A percentile compares a stretch with the other conserved stretches of the same genome.
Conservation (phyloP, 176 grass and related monocot species). For the Melocanna baccifera region DNA sequence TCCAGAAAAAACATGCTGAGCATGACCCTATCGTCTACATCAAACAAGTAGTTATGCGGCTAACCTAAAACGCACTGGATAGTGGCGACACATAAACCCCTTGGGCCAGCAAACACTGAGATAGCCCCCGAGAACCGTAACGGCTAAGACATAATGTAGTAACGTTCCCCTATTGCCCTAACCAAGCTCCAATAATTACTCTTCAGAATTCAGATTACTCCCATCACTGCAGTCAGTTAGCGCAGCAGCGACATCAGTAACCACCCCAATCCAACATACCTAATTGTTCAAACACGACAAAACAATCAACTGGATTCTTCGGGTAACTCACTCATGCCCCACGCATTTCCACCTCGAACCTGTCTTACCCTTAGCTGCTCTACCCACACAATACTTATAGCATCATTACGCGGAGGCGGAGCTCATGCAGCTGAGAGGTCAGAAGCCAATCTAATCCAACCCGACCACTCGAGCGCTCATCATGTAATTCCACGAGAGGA, state of each 20-base stretch:
- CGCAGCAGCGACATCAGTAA: background rate
- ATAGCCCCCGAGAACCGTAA: background rate
- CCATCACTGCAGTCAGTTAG: background rate
- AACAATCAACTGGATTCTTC: background rate
- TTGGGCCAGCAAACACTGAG: background rate
- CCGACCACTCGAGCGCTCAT: background rate
- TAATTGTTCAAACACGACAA: background rate
- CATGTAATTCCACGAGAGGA: background rate
- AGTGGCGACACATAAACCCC: background rate
- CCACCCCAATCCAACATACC: background rate
- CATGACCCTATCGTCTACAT: background rate
- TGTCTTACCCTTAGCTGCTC: background rate
- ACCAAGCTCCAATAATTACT: background rate
- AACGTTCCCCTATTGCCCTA: background rate
- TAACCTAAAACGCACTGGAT: background rate
- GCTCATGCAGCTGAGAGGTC: background rate
- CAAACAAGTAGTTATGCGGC: background rate
- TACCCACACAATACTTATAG: background rate
- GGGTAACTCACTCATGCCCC: background rate
- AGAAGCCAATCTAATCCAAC: background rate
- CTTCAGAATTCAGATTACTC: background rate
- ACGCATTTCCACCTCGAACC: background rate
- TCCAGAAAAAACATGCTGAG: background rate
- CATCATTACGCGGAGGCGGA: background rate
- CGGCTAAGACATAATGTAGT: background rate